Percentiles rank a stretch among this genome's conserved stretches.
Conservation (phyloP, 306 rosid species). For the Prinsepia uniflora region DNA sequence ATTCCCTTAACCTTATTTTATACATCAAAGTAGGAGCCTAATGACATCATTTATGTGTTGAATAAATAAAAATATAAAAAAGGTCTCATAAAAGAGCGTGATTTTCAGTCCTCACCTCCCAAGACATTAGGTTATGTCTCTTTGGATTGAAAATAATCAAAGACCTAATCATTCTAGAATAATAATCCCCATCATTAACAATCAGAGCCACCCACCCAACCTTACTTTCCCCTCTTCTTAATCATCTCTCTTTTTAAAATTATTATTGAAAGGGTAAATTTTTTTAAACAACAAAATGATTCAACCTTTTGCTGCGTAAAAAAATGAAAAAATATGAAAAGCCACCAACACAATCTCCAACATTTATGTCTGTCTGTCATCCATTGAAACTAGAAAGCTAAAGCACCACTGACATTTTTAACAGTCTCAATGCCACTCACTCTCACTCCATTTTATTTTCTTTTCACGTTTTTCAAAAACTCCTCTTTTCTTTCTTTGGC, state of each 20-base stretch:
- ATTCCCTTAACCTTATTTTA: constrained; percentile 14
- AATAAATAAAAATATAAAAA: not conserved
- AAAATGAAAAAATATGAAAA: constrained; percentile 16
- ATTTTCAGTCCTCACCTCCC: constrained; percentile 41
- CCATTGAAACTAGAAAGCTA: constrained; percentile 65
- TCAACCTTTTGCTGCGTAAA: constrained; percentile 45
- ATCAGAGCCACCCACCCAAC: constrained; percentile 24
- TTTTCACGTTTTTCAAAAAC: constrained; percentile 49
- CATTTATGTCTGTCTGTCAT: constrained; percentile 43
- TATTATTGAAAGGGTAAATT: constrained; percentile 2
- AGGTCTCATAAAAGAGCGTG: constrained; percentile 19
- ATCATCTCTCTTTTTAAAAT: constrained; percentile 10
- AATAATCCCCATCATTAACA: constrained; percentile 73
- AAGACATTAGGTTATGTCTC: constrained; percentile 19
- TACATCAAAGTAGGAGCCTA: constrained; percentile 54
- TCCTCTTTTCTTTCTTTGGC: constrained; percentile 31
- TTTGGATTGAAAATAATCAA: constrained; percentile 47
- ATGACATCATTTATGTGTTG: constrained; percentile 22
- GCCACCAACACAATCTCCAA: constrained; percentile 38
- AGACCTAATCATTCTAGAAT: constrained; percentile 82
- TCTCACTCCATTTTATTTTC: constrained; percentile 24
- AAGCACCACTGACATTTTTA: constrained; percentile 53
- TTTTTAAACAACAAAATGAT: constrained; percentile 50
- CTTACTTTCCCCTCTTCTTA: constrained; percentile 3
- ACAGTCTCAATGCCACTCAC: constrained; percentile 31